phyloP scores from a whole-genome alignment of 2,329 filamentous ascomycete species.

The Trichoderma lentiforme region DNA sequence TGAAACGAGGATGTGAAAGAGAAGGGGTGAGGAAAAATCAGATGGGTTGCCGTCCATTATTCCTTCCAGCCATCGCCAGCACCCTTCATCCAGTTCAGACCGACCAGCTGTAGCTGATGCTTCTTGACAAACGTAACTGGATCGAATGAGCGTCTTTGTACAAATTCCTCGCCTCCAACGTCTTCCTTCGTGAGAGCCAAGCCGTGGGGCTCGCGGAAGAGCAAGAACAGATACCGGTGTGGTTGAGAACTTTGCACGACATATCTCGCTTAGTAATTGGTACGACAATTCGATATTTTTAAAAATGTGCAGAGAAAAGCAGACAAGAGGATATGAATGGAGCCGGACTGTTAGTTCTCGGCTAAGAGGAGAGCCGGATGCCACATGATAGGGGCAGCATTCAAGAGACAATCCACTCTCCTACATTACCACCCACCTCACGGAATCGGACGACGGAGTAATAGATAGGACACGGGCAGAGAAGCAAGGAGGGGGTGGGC shows the following conservation, averaged over 20 bases:
- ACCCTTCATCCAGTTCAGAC: conserved; percentile 45
- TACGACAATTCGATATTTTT: neutral
- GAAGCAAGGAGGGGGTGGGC: neutral
- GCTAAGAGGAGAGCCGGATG: neutral
- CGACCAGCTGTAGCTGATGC: conserved; percentile 38
- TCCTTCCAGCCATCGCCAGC: conserved; percentile 43
- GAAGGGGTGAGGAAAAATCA: neutral
- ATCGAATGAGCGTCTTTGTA: conserved; percentile 43
- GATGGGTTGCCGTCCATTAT: conserved; percentile 7
- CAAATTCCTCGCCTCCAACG: conserved; percentile 47
- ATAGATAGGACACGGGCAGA: neutral
- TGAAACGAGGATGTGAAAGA: neutral
- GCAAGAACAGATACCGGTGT: conserved; percentile 46
- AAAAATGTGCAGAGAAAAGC: neutral
- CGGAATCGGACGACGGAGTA: neutral
- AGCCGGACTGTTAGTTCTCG: neutral
- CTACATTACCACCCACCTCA: conserved; percentile 9
- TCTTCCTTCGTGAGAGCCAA: conserved; percentile 38
- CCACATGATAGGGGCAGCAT: conserved; percentile 4
- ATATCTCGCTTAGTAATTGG: neutral
- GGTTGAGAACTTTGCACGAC: conserved; percentile 39
- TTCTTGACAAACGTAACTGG: conserved; percentile 38
- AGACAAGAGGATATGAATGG: neutral
- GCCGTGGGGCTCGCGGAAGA: conserved; percentile 40
- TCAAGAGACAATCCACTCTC: neutral